These are phyloP conservation scores for Phytophthora palmivora DNA, from an alignment of 352 stramenopile species.

Conservation along the genomic window DNA sequence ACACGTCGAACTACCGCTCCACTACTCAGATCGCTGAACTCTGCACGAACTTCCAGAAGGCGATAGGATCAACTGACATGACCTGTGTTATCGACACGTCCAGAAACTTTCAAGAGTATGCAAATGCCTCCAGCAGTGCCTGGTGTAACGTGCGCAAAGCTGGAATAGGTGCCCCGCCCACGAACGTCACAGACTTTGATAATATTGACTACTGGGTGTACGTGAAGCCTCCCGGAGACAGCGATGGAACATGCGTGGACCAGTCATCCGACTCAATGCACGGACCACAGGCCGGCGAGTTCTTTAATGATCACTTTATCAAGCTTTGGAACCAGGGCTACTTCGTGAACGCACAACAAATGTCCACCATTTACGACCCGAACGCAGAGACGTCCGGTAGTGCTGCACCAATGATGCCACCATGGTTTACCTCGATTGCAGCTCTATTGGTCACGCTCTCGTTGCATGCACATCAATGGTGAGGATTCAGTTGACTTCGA, in stretches of 20 bases:
- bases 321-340: slow-evolving; percentile 76
- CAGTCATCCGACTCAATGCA: slow-evolving; percentile 54
- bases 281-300: slow-evolving; percentile 56
- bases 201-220: slow-evolving; percentile 79
- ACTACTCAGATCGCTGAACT: slow-evolving; percentile 51
- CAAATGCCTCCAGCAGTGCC: slow-evolving; percentile 42
- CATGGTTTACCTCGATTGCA: background rate
- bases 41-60: slow-evolving; percentile 65
- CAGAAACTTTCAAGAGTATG: slow-evolving; percentile 63
- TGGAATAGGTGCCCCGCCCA: slow-evolving; percentile 63
- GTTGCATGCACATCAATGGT: slow-evolving; percentile 1
- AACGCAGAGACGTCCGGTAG: slow-evolving; percentile 24
- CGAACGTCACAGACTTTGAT: slow-evolving; percentile 48
- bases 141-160: slow-evolving; percentile 75
- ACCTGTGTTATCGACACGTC: slow-evolving; percentile 75
- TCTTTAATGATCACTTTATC: slow-evolving; percentile 72
- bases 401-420: too few species aligned
- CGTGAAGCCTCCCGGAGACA: slow-evolving; percentile 73
- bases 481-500: background rate
- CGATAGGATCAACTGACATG: slow-evolving; percentile 42
- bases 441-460: background rate
- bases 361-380: slow-evolving; percentile 41
- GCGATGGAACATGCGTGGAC: slow-evolving; percentile 60
- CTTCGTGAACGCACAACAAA: slow-evolving; percentile 35
- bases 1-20: slow-evolving; percentile 81